phyloP scores from a whole-genome alignment of 176 grass and related monocot species.

The Hordeum vulgare region MorexV3_pseudomolecules_assembly NC_058524.1:86159692-86160191 shows the following conservation, averaged over 20 bases:
- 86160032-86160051: too few species aligned
- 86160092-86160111: not conserved
- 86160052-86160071: too few species aligned
- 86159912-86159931: too few species aligned
- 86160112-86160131: constrained; percentile 68
- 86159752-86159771: constrained; percentile 56
- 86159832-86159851: constrained; percentile 48
- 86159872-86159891: constrained; percentile 53
- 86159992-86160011: too few species aligned
- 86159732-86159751: constrained; percentile 44
- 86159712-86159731: constrained; percentile 71
- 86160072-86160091: constrained; percentile 73
- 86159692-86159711: constrained; percentile 78
- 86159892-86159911: constrained; percentile 60
- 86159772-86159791: too few species aligned
- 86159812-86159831: constrained; percentile 60
- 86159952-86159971: too few species aligned
- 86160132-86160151: constrained; percentile 60
- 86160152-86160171: constrained; percentile 74
- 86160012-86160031: too few species aligned
- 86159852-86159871: constrained; percentile 52
- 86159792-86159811: constrained; percentile 85
- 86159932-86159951: too few species aligned
- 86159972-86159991: too few species aligned
- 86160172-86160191: constrained; percentile 54